Conservation (phyloP, 225 moss, liverwort and hornwort species). For the Marchantia polymorpha region DNA sequence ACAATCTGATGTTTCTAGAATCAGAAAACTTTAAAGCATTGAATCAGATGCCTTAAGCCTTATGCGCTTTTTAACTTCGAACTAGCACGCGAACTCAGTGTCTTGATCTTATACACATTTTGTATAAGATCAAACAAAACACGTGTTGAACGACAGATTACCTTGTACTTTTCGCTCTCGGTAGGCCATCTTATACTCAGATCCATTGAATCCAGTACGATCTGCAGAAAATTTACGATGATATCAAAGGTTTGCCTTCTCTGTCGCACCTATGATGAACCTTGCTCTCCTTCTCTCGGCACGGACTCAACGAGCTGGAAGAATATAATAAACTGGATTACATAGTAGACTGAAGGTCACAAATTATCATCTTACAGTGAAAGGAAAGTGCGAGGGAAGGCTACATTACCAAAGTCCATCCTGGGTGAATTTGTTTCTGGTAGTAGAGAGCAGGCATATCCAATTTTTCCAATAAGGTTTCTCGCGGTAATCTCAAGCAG, state of each 20-base stretch:
- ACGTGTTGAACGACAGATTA: conserved; percentile 1
- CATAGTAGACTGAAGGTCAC: not conserved
- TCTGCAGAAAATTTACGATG: conserved; percentile 25
- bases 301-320: too few species aligned
- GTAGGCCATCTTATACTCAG: conserved; percentile 47
- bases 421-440: conserved; percentile 34
- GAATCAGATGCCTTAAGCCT: too few species aligned
- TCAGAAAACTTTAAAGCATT: too few species aligned
- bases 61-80: too few species aligned
- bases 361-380: not conserved
- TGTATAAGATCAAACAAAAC: not conserved
- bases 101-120: not conserved
- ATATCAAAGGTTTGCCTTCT: not conserved
- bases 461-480: conserved; percentile 37
- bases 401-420: conserved; percentile 46
- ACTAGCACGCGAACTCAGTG: too few species aligned
- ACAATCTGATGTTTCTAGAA: too few species aligned
- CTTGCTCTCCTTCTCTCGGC: not conserved
- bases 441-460: conserved; percentile 48
- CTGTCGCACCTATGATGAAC: not conserved
- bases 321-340: too few species aligned
- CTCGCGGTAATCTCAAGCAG: conserved; percentile 49
- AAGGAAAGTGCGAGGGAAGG: not conserved
- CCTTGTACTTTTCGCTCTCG: conserved; percentile 44
- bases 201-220: conserved; percentile 62